Evolutionary conservation across 2,329 filamentous ascomycete genomes (phyloP).

Genomic region (Arthrobotrys iridis): DNA sequence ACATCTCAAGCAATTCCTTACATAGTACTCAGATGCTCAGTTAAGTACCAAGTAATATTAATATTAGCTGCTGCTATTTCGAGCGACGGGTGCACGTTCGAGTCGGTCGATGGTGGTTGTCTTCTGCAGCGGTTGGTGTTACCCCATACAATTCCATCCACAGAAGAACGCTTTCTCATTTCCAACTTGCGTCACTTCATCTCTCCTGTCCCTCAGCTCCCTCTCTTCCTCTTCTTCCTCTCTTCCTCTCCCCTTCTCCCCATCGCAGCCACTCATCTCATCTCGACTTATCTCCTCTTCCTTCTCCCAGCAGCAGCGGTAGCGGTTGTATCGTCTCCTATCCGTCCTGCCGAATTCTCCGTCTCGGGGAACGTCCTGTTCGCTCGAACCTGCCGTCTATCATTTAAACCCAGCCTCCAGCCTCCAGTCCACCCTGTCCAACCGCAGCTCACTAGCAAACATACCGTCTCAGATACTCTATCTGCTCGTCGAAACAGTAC

Average conservation of each 20-base stretch:
- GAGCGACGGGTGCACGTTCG: not conserved
- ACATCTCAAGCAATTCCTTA: too few relatives aligned
- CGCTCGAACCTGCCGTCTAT: constrained; percentile 33
- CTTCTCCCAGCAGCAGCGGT: not conserved
- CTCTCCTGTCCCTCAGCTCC: constrained; percentile 27
- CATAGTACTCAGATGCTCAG: too few relatives aligned
- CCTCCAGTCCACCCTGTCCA: not conserved
- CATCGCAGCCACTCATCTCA: not conserved
- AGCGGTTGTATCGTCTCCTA: constrained; percentile 11
- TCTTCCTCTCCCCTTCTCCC: not conserved
- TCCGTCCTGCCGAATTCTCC: not conserved
- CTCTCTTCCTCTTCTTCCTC: constrained; percentile 15
- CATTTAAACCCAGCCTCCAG: constrained; percentile 26
- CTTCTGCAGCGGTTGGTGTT: not conserved
- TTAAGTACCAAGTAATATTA: too few relatives aligned
- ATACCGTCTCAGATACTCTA: not conserved
- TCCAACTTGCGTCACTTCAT: constrained; percentile 48
- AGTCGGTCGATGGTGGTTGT: not conserved
- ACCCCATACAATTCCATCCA: constrained; percentile 24
- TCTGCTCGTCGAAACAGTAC: not conserved
- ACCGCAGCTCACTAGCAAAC: not conserved
- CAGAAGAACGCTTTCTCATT: constrained; percentile 22
- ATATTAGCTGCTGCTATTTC: constrained; percentile 25
- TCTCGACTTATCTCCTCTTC: not conserved
- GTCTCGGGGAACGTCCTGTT: not conserved